phyloP scores from a whole-genome alignment of 345 rosid genomes.

The Salix suchowensis region DNA sequence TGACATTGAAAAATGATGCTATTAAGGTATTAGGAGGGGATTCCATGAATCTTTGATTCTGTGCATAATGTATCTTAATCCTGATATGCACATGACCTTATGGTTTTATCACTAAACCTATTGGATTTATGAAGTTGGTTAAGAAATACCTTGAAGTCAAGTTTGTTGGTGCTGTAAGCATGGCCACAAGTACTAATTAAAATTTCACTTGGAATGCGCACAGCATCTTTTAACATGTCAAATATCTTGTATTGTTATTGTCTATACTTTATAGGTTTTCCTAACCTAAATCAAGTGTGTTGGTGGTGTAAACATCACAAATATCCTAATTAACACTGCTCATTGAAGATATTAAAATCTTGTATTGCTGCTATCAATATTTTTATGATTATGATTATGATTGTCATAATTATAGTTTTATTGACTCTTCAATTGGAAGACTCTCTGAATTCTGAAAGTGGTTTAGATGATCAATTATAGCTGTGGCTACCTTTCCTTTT shows the following conservation, averaged over 20 bases:
- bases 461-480: slow-evolving; percentile 4
- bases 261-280: not conserved
- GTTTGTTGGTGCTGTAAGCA: not conserved
- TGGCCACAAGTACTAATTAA: not conserved
- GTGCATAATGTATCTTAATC: not conserved
- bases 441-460: not conserved
- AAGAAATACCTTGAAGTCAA: not conserved
- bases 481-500: slow-evolving; percentile 8
- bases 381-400: not conserved
- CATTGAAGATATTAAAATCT: not conserved
- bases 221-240: not conserved
- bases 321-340: not conserved
- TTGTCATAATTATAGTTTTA: not conserved
- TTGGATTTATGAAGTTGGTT: not conserved
- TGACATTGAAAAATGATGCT: not conserved
- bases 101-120: not conserved
- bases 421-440: not conserved
- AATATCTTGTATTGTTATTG: not conserved
- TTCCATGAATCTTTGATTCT: not conserved
- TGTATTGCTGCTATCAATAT: not conserved
- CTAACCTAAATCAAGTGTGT: not conserved
- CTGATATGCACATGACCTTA: not conserved
- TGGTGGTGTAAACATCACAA: not conserved
- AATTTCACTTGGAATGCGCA: not conserved
- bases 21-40: not conserved